Base-by-base conservation (phyloP, 2,329 filamentous ascomycete species). In the Rhexocercosporidium sp. region DNA sequence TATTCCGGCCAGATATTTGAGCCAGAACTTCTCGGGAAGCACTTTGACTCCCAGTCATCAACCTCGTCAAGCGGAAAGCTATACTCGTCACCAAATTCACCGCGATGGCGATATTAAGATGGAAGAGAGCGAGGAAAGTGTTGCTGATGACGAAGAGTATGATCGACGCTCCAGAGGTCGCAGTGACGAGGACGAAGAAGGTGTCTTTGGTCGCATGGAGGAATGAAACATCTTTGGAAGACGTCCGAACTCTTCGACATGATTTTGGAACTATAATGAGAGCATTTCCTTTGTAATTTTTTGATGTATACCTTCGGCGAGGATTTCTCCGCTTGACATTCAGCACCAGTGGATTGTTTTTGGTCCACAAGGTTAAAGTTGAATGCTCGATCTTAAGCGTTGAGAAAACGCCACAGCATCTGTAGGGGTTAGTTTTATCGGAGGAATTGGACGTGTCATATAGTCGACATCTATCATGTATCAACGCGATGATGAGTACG, bases 151-250 rank as follows among this genome's bases (percentile, higher is more conserved):
- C 64, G 88, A 90, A 73, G 87, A 90, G 66, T 88, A 89, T 75
- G 83, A 84, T 68, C 81, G 82, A 73, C 84, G 82, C 64, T 86
- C 84, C 59, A 85, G 87, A 64, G 86, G 87, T 60, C 87, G 91
- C 69, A 91, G 89, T 78, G 92, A 96, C 74, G 94, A 97, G 74
- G 94, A 97, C 70, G 95, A 98, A 72, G 94, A 97, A 72, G 94
- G 94, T 77, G 92, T 98, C 75, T 99, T 99, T 83, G 94, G 94
- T 66, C 88, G 89, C 73, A 98, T 98, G 95, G 96, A 99, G 81
- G 93, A 97, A 80, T 96, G 84, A 79, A 57, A 22, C 34, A 25
- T 62, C n/a, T 47, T 34, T 31, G 25, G 8, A 41, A 49, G 56
- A 37, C 51, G n/a, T n/a, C n/a, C n/a, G n/a, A n/a, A n/a, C n/a